Evolutionary conservation across 116 monocot species (phyloP), one percentile per base, ranked within the genome.

Genomic region (Iris pallida): DNA sequence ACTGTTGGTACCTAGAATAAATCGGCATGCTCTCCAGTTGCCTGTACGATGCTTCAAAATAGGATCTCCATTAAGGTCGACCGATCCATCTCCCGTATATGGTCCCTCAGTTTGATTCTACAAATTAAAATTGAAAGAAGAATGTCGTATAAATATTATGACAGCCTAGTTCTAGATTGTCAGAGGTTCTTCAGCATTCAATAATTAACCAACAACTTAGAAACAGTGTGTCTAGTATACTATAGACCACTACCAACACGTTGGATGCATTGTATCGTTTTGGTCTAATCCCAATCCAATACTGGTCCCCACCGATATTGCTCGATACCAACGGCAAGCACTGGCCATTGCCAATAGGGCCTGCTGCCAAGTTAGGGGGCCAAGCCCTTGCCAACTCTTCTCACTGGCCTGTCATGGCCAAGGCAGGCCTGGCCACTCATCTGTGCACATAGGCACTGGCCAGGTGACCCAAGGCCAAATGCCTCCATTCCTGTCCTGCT

Each of bases 11-110:
- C 84, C 84, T 73, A 84, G 72, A 72, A 84, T 84, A 54, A 80
- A 84, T 49, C 73, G 79, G 45, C 79, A 84, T 14, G 79, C 83
- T 57, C 72, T 84, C 83, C 83, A 84, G 42, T 69, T 77, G 9
- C 84, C 84, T 17, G 84, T 80, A 14, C 55, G 42, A 47, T 70
- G 59, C 62, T 76, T 84, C 59, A 76, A 46, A n/a, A 45, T 16
- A 8, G 73, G 73, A 55, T 73, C 47, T 55, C 72, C 72, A 13
- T 55, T 42, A 13, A 72, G 41, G 49, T 72, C 72, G 13, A 72
- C 63, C 7, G 65, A 73, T 57, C 73, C 73, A 73, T 73, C 73
- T 14, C 64, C 64, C 47, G 73, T 73, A 17, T 45, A 73, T 20
- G 15, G 53, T 40, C 56, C 56, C 10, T 56, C 6, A 30, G 40